Conservation (phyloP, 2,329 filamentous ascomycete species). For the Ophiostoma pallidulum region DNA sequence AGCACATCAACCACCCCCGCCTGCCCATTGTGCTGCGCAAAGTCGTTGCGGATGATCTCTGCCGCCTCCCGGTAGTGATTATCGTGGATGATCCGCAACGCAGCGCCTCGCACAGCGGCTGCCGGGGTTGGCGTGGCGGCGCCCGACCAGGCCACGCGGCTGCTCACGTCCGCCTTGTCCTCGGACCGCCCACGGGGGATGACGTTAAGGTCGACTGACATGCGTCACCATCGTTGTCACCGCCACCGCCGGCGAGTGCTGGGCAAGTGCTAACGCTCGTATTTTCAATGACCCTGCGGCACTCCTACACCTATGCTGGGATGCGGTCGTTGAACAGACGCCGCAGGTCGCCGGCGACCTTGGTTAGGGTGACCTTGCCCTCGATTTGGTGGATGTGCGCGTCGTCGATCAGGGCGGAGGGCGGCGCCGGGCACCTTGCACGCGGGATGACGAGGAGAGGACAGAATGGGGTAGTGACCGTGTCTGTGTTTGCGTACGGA, state of each 20-base stretch:
- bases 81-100: slow-evolving; percentile 6
- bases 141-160: slow-evolving; percentile 18
- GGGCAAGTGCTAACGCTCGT: slow-evolving; percentile 17
- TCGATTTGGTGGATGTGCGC: slow-evolving; percentile 7
- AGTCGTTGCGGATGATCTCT: slow-evolving; percentile 12
- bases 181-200: slow-evolving; percentile 16
- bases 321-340: slow-evolving; percentile 14
- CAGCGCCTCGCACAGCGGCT: slow-evolving; percentile 10
- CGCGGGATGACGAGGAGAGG: slow-evolving; percentile 26
- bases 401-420: slow-evolving; percentile 18
- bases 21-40: slow-evolving; percentile 12
- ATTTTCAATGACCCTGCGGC: slow-evolving; percentile 12
- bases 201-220: slow-evolving; percentile 11
- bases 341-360: slow-evolving; percentile 10
- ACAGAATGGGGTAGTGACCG: no score
- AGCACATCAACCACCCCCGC: slow-evolving; percentile 12
- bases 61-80: slow-evolving; percentile 13
- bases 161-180: slow-evolving; percentile 18
- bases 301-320: slow-evolving; percentile 13
- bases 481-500: no score
- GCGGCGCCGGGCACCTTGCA: slow-evolving; percentile 25
- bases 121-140: slow-evolving; percentile 15
- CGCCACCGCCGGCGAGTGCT: slow-evolving; percentile 11
- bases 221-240: slow-evolving; percentile 9
- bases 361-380: slow-evolving; percentile 6